phyloP scores from a whole-genome alignment of 140 eudicot species.

The Cichorium intybus region DNA sequence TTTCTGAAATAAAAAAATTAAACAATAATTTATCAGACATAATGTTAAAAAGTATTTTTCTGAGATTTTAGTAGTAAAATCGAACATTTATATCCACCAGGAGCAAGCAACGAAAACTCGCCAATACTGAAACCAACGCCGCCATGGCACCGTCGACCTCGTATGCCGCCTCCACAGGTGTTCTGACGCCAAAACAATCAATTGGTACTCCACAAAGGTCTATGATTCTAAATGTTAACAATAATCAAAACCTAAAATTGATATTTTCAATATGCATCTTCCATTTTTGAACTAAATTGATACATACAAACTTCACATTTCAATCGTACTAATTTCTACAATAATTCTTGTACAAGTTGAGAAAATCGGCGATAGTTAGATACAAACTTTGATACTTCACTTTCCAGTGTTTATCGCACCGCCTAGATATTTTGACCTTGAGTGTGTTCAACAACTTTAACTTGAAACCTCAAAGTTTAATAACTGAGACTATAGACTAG shows the following conservation, averaged over 20 bases:
- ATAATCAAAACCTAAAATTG: background rate
- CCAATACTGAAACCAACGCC: background rate
- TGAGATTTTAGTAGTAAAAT: no score
- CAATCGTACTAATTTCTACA: background rate
- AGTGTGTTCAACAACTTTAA: background rate
- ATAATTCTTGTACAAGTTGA: background rate
- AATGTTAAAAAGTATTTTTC: no score
- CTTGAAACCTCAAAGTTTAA: background rate
- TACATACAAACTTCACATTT: background rate
- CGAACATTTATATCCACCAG: no score
- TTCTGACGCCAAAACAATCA: conserved; percentile 34
- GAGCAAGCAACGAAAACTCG: no score
- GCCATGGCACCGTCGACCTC: conserved; percentile 47
- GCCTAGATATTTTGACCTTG: background rate
- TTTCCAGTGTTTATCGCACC: background rate
- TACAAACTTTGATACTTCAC: background rate
- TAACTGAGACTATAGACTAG: background rate
- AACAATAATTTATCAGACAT: no score
- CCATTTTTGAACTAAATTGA: background rate
- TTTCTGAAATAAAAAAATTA: no score
- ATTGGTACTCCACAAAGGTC: conserved; percentile 1
- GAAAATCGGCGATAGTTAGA: background rate
- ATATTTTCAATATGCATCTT: background rate
- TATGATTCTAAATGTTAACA: background rate
- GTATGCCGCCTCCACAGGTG: conserved; percentile 29